Percentiles rank a stretch among this genome's conserved stretches.
These are phyloP conservation scores for Amanita rimosa DNA, from an alignment of 768 basidiomycete genomes.

Conservation along the genomic window DNA sequence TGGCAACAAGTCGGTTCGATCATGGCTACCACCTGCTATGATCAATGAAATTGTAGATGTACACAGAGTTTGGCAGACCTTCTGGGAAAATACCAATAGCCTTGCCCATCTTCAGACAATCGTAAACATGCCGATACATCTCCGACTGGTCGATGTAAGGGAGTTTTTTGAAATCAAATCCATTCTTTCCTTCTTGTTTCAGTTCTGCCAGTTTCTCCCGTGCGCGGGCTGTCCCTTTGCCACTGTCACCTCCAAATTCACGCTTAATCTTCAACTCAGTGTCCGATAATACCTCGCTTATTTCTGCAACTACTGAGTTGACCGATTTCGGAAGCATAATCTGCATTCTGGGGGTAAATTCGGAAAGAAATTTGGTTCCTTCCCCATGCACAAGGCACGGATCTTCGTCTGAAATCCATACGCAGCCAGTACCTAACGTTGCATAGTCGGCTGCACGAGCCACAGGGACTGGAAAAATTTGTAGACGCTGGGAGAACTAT, in stretches of 20 bases:
- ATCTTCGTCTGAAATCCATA: slow-evolving; percentile 65
- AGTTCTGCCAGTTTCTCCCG: slow-evolving; percentile 59
- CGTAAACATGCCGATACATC: slow-evolving; percentile 92
- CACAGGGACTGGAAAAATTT: slow-evolving; percentile 64
- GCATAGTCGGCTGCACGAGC: slow-evolving; percentile 84
- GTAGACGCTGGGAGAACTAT: not conserved
- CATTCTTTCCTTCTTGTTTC: slow-evolving; percentile 40
- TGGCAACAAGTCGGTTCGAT: slow-evolving; percentile 91
- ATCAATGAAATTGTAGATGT: not conserved
- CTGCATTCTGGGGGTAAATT: slow-evolving; percentile 72
- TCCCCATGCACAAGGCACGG: slow-evolving; percentile 77
- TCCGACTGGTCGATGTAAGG: slow-evolving; percentile 89
- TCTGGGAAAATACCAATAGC: slow-evolving; percentile 98
- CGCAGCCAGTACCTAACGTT: slow-evolving; percentile 58
- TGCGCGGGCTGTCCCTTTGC: slow-evolving; percentile 56
- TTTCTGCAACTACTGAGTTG: slow-evolving; percentile 69
- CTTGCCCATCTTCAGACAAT: slow-evolving; percentile 74
- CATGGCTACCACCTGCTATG: slow-evolving; percentile 87
- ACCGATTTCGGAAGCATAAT: slow-evolving; percentile 78
- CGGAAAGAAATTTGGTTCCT: slow-evolving; percentile 63
- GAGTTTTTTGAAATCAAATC: slow-evolving; percentile 71
- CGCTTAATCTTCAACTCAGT: slow-evolving; percentile 76
- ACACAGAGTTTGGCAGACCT: slow-evolving; percentile 34
- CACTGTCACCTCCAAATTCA: slow-evolving; percentile 77
- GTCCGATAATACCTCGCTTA: slow-evolving; percentile 83